Percentiles rank a stretch among this genome's conserved stretches.
phyloP scores from a whole-genome alignment of 2,329 filamentous ascomycete genomes.

The Nannizziopsis arthrosporioides region DNA sequence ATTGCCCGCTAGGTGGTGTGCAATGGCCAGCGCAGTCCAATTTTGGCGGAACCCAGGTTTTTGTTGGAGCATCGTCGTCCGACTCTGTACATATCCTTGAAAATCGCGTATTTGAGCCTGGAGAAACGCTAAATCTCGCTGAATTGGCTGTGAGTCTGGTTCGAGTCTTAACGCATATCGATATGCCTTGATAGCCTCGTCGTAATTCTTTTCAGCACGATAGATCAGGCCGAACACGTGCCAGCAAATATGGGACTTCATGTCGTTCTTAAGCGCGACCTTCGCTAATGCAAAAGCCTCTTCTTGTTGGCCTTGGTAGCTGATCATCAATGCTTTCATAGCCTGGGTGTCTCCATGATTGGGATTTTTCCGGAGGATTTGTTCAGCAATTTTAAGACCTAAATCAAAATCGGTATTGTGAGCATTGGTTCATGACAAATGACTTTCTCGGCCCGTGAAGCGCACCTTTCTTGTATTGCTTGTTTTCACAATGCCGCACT shows the following conservation, averaged over 20 bases:
- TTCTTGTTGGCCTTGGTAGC: constrained; percentile 78
- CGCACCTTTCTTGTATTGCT: constrained; percentile 83
- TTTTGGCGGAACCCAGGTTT: constrained; percentile 74
- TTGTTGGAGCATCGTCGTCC: constrained; percentile 74
- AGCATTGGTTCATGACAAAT: constrained; percentile 16
- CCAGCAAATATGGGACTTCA: constrained; percentile 99
- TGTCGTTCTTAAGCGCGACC: constrained; percentile 82
- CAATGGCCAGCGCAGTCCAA: constrained; percentile 95
- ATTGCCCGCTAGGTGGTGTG: constrained; percentile 81
- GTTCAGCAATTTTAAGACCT: constrained; percentile 89
- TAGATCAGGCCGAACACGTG: constrained; percentile 96
- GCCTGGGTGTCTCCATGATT: constrained; percentile 97
- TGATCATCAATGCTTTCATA: constrained; percentile 97
- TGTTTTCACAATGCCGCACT: constrained; percentile 92
- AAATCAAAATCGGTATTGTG: constrained; percentile 9
- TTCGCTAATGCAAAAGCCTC: constrained; percentile 92
- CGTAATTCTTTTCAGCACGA: constrained; percentile 89
- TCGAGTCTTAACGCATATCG: constrained; percentile 88
- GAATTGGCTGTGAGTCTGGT: constrained; percentile 87
- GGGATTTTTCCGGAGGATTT: constrained; percentile 87
- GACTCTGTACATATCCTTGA: constrained; percentile 80
- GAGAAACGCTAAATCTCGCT: constrained; percentile 80
- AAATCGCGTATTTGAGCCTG: constrained; percentile 97
- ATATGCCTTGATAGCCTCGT: constrained; percentile 98
- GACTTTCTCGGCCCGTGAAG: neutral